These are phyloP conservation scores for Mytilinidion resinicola DNA, from an alignment of 495 filamentous ascomycete genomes.

Conservation along the genomic window DNA sequence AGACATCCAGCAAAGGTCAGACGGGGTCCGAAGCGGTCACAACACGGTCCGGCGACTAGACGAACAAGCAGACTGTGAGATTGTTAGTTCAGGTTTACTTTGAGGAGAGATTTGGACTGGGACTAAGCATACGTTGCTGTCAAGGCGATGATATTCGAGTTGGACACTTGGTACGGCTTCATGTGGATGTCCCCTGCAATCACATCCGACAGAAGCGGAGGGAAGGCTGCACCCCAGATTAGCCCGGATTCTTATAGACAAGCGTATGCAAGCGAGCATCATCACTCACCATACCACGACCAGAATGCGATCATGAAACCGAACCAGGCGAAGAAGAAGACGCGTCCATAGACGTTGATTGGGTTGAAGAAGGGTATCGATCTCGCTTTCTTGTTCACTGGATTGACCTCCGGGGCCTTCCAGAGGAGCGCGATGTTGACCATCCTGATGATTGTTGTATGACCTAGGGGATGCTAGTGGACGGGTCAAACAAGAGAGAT, in stretches of 20 bases:
- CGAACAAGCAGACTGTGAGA: conserved; percentile 63
- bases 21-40: conserved; percentile 79
- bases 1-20: conserved; percentile 71
- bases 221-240: conserved; percentile 35
- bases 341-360: conserved; percentile 68
- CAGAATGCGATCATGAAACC: conserved; percentile 96
- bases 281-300: conserved; percentile 60
- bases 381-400: conserved; percentile 70
- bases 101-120: neutral
- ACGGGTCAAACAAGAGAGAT: neutral
- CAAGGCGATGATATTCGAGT: conserved; percentile 88
- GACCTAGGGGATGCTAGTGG: too few species aligned
- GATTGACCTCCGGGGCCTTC: conserved; percentile 59
- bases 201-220: conserved; percentile 36
- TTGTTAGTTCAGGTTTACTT: neutral
- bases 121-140: conserved; percentile 69
- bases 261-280: conserved; percentile 15
- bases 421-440: conserved; percentile 40
- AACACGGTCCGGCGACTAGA: conserved; percentile 73
- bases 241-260: conserved; percentile 9
- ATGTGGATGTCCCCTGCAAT: conserved; percentile 62
- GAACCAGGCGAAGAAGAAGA: conserved; percentile 91
- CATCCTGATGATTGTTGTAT: conserved; percentile 4
- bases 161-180: conserved; percentile 65
- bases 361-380: conserved; percentile 79